Base-by-base conservation (phyloP, 2,329 filamentous ascomycete species). In the Escovopsis weberi region DNA sequence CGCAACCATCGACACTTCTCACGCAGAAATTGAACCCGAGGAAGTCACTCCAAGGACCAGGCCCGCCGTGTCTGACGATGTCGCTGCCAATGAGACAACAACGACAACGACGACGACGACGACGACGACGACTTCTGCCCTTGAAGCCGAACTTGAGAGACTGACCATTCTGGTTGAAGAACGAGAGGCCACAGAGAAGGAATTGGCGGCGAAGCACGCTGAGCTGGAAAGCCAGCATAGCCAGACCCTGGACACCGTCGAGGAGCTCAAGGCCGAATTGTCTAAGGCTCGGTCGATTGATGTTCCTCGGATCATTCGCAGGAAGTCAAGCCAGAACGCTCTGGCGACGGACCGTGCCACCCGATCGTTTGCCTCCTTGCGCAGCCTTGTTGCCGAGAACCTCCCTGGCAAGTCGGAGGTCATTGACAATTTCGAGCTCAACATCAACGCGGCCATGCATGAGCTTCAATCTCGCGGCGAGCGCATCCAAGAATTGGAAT, bases 351-450 rank as follows among this genome's bases (percentile, higher is more conserved):
- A 98, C 60, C 83, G 89, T 43, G 87, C 89, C 7, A 88, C 94
- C 53, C 79, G 91, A 45, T 93, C 88, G 2, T 86, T 96, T 53
- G 83, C 85, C 1, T 86, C 87, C 2, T 75, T 98, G 33, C 81
- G 88, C 45, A 93, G 88, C 53, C 82, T 98, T 55, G 88, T 87
- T 2, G 64, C 78, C 0, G 88, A 96, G 51, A 85, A 87, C 54
- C 85, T 98, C 48, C 85, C 91, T 49, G 66, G 74, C 12, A 72
- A 84, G 43, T 84, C 86, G 0, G 89, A 95, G 51, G 75, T 80
- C 1, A 83, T 93, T 73, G 86, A 94, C 53, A 89, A 79, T 56
- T 96, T 96, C 54, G 91, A 96, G 58, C 67, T 91, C 39, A 93
- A 94, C 57, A 67, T 98, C 36, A 91, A 91, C 55, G 75, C 85